Conservation (phyloP, 176 grass and related monocot species). For the Bonia amplexicaulis region DNA sequence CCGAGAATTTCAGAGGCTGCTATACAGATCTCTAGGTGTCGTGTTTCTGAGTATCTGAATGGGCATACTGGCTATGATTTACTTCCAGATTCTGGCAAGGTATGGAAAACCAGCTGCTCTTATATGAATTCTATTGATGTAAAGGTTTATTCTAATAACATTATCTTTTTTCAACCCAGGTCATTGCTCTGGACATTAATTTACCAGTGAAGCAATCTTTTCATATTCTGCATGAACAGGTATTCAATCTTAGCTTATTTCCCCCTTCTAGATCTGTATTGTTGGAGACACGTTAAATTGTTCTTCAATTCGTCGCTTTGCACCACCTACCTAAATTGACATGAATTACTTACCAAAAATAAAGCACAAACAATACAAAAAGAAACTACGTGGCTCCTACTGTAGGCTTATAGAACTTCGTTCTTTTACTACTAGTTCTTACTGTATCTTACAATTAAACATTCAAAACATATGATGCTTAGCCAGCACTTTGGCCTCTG, state of each 20-base stretch:
- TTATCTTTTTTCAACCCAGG: constrained; percentile 46
- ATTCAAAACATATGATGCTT: background rate
- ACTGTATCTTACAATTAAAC: background rate
- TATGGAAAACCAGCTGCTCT: constrained; percentile 27
- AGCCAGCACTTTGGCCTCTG: background rate
- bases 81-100: constrained; percentile 93
- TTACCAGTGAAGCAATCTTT: constrained; percentile 97
- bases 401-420: background rate
- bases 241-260: constrained; percentile 30
- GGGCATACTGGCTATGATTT: constrained; percentile 81
- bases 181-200: constrained; percentile 93
- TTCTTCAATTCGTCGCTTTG: background rate
- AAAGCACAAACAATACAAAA: background rate
- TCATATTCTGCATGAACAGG: constrained; percentile 99
- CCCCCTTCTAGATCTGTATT: background rate
- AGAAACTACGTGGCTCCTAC: background rate
- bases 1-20: constrained; percentile 69
- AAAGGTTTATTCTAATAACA: constrained; percentile 8
- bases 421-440: background rate
- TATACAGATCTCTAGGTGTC: constrained; percentile 57
- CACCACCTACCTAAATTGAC: background rate
- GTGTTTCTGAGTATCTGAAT: constrained; percentile 65
- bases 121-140: background rate
- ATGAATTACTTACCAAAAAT: background rate
- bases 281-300: background rate